Base-by-base conservation (phyloP, 164 flowering plant species). In the Vitis rupestris region DNA sequence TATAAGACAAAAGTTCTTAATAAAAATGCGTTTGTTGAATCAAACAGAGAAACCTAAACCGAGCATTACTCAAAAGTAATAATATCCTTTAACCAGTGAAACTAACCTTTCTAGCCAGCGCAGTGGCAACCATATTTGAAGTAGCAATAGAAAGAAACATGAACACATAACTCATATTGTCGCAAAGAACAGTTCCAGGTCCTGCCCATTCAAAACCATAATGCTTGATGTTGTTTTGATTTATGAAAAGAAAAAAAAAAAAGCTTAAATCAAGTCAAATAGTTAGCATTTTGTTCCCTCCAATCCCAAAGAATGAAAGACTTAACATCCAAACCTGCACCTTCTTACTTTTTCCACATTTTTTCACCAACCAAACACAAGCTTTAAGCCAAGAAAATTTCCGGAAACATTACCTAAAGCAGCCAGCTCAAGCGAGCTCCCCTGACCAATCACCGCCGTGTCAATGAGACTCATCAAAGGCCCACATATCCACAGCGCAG, bases 121-220 rank as follows among this genome's bases (percentile, higher is more conserved):
- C 67, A 72, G 98, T 90, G 49, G 98, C 99, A 54, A 96, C 92
- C 85, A 96, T 81, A 79, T 93, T 96, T 9, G 99, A 93, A 30
- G 99, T 93, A 51, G 97, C 97, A 73, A 93, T 83, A 1, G 98
- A 90, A 8, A 96, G 90, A 74, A 95, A 96, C 99, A 96, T 96
- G 72, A 96, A 96, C 50, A 83, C 84, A 72, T 85, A 90, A 68
- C 91, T 81, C 77, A 76, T 59, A 67, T 90, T 63, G 78, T 96
- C 99, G 64, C 98, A 92, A 11, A 96, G 66, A 68, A 90, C 99
- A 4, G 98, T 96, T 16, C 81, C 98, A 0, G 99, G 99, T 30
- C 99, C 99, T 93, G 85, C 80, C 64, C 70, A 78, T 52, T 10
- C 67, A 60, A 59, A 49, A 19, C 60, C 27, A 64, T 6, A 37